Conservation (phyloP, 2,329 filamentous ascomycete species). For the Botryosphaeria agaves region DNA sequence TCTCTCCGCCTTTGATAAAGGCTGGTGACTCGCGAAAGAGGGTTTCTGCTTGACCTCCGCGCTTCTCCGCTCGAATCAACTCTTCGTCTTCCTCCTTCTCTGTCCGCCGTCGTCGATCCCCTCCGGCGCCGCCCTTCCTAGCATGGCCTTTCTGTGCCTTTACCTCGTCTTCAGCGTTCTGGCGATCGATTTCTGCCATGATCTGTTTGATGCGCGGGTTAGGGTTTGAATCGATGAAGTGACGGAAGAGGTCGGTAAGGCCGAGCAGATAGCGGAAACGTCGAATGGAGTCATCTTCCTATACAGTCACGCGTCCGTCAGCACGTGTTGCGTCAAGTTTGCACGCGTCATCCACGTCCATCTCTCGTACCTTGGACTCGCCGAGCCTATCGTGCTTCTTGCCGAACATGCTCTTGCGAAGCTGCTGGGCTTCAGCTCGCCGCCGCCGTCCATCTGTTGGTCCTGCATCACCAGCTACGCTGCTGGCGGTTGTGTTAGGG, state of each 20-base stretch:
- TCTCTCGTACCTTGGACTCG: slow-evolving; percentile 69
- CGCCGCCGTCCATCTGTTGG: slow-evolving; percentile 62
- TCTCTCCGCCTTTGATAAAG: slow-evolving; percentile 68
- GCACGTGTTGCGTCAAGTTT: too few species aligned
- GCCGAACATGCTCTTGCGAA: slow-evolving; percentile 82
- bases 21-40: slow-evolving; percentile 86
- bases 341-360: not conserved
- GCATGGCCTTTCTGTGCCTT: slow-evolving; percentile 56
- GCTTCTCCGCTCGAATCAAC: slow-evolving; percentile 68
- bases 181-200: slow-evolving; percentile 84
- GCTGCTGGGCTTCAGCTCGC: slow-evolving; percentile 71
- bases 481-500: slow-evolving; percentile 59
- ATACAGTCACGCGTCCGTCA: too few species aligned
- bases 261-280: slow-evolving; percentile 90
- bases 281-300: slow-evolving; percentile 91
- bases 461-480: slow-evolving; percentile 57
- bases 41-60: slow-evolving; percentile 68
- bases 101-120: slow-evolving; percentile 66
- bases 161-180: slow-evolving; percentile 57
- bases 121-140: slow-evolving; percentile 70
- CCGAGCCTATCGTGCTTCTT: slow-evolving; percentile 88
- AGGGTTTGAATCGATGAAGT: slow-evolving; percentile 96
- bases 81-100: slow-evolving; percentile 98
- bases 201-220: slow-evolving; percentile 90
- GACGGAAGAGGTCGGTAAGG: slow-evolving; percentile 89